phyloP scores from a whole-genome alignment of 2,329 filamentous ascomycete species.

The Capronia coronata region DNA sequence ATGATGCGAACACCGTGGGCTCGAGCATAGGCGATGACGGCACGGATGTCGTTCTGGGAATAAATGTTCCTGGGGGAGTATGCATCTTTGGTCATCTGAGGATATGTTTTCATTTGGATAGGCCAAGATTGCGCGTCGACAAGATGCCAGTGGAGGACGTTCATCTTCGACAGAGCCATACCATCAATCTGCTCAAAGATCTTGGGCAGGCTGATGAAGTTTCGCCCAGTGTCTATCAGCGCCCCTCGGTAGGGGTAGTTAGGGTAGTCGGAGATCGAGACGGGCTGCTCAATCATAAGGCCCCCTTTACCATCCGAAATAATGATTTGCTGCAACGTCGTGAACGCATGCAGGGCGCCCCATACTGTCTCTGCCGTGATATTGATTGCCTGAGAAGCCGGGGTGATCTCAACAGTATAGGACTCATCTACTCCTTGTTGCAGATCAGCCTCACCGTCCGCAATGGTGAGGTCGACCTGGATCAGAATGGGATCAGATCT shows the following conservation, averaged over 20 bases:
- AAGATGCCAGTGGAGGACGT: conserved; percentile 54
- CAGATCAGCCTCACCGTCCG: conserved; percentile 43
- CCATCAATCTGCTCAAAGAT: conserved; percentile 51
- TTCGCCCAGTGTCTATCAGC: conserved; percentile 51
- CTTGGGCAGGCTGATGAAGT: conserved; percentile 48
- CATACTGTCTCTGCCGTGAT: conserved; percentile 48
- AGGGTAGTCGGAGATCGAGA: conserved; percentile 46
- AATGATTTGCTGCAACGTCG: conserved; percentile 52
- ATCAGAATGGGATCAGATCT: conserved; percentile 32
- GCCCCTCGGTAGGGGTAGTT: conserved; percentile 51
- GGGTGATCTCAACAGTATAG: conserved; percentile 45
- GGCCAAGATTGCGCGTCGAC: conserved; percentile 53
- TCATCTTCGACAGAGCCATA: conserved; percentile 52
- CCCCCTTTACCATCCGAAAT: conserved; percentile 43
- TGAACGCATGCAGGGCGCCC: conserved; percentile 52
- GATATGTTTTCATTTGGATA: conserved; percentile 45
- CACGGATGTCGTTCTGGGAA: conserved; percentile 39
- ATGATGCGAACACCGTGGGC: conserved; percentile 54
- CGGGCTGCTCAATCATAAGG: conserved; percentile 49
- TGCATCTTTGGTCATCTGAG: conserved; percentile 49
- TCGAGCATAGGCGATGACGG: conserved; percentile 46
- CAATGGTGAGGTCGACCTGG: conserved; percentile 43
- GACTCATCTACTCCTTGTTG: conserved; percentile 54
- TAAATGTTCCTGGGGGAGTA: conserved; percentile 48
- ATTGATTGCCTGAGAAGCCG: conserved; percentile 38